Conservation (phyloP, 1,284 basidiomycete species). For the Trichosporon faecale region DNA sequence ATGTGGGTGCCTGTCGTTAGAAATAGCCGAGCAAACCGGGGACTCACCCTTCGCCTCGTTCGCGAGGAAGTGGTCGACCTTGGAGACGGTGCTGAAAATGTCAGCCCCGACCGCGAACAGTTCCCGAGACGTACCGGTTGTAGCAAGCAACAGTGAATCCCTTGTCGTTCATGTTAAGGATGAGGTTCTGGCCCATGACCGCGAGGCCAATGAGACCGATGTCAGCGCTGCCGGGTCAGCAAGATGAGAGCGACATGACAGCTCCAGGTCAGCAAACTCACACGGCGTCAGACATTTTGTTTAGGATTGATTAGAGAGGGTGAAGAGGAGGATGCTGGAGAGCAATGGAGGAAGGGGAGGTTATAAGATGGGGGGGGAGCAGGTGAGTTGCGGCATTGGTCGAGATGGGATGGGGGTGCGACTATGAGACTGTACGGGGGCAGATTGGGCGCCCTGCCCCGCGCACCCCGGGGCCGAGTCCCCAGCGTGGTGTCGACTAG, state of each 20-base stretch:
- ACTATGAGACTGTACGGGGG: not conserved
- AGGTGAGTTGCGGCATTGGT: constrained; percentile 5
- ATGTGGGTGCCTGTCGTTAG: constrained; percentile 75
- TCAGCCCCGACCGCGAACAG: not conserved
- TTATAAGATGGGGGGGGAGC: not conserved
- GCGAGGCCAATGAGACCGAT: constrained; percentile 67
- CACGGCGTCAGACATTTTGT: constrained; percentile 13
- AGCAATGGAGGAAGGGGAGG: not conserved
- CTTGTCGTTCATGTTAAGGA: constrained; percentile 99
- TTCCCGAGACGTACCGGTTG: constrained; percentile 63
- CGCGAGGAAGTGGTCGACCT: constrained; percentile 91
- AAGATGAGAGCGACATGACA: not conserved
- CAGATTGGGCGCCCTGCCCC: not conserved
- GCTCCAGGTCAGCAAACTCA: not conserved
- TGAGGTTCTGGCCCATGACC: constrained; percentile 97
- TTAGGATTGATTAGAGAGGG: not conserved
- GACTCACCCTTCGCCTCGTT: constrained; percentile 92
- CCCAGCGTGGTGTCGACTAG: not conserved
- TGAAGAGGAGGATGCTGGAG: not conserved
- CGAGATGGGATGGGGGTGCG: not conserved
- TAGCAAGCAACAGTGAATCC: constrained; percentile 95
- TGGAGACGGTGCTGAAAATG: constrained; percentile 68
- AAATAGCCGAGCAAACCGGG: not conserved
- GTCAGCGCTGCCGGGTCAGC: constrained; percentile 37
- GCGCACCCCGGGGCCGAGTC: constrained; percentile 1